A percentile compares a stretch with the other conserved stretches of the same genome.
phyloP scores from a whole-genome alignment of 768 basidiomycete genomes.

The Agrocybe pediades region DNA sequence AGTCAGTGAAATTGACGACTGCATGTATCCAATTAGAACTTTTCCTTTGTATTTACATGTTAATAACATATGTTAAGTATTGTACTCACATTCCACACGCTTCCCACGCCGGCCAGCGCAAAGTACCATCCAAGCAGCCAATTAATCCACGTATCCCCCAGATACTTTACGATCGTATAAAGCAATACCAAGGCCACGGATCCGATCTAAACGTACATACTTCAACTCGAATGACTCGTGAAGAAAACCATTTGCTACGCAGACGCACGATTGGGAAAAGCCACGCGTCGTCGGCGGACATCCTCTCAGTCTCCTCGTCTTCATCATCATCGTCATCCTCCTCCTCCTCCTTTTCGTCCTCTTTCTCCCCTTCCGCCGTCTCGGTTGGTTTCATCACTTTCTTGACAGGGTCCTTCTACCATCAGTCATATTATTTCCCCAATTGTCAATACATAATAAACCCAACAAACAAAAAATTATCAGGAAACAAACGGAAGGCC shows the following conservation, averaged over 20 bases:
- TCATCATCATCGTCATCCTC: slow-evolving; percentile 53
- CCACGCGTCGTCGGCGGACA: slow-evolving; percentile 74
- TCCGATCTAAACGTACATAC: slow-evolving; percentile 52
- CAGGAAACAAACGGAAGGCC: not conserved
- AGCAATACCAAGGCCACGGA: slow-evolving; percentile 69
- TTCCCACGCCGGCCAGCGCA: slow-evolving; percentile 61
- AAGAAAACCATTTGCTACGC: not conserved
- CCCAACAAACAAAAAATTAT: slow-evolving; percentile 1
- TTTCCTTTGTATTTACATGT: not conserved
- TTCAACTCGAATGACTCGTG: not conserved
- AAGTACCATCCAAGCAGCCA: slow-evolving; percentile 78
- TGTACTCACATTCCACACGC: slow-evolving; percentile 65
- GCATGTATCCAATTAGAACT: slow-evolving; percentile 9
- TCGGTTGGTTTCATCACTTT: slow-evolving; percentile 1
- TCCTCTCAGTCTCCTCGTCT: slow-evolving; percentile 57
- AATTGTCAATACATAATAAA: no score
- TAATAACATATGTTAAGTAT: not conserved
- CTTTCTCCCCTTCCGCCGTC: slow-evolving; percentile 5
- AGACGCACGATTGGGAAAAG: slow-evolving; percentile 70
- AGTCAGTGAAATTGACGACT: slow-evolving; percentile 56
- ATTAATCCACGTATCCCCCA: slow-evolving; percentile 85
- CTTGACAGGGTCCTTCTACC: slow-evolving; percentile 3
- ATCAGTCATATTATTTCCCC: not conserved
- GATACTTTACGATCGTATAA: slow-evolving; percentile 71
- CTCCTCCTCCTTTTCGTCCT: slow-evolving; percentile 5